Percentiles rank a stretch among this genome's conserved stretches.
Conservation (phyloP, 371 early-diverging fungal genomes). For the Phascolomyces articulosus region DNA sequence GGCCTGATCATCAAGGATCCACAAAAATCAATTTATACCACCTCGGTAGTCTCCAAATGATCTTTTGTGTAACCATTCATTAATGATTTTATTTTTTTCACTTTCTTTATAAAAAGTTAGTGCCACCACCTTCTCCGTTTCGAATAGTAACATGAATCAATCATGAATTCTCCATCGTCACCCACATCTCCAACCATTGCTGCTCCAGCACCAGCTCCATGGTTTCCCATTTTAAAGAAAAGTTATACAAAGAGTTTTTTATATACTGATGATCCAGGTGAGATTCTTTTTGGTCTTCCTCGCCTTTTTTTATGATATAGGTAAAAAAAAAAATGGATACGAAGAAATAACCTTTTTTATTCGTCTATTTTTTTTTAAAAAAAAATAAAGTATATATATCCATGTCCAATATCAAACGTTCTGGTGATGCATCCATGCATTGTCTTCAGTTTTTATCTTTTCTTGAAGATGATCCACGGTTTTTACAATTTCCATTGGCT, state of each 20-base stretch:
- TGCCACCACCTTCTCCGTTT: background rate
- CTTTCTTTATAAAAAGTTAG: background rate
- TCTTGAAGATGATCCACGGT: slow-evolving; percentile 57
- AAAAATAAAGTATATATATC: slow-evolving; percentile 42
- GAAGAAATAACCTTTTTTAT: background rate
- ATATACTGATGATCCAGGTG: slow-evolving; percentile 20
- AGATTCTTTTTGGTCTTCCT: background rate
- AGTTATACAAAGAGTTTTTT: slow-evolving; percentile 23
- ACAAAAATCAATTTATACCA: background rate
- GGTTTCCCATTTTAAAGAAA: slow-evolving; percentile 21
- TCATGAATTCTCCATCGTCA: slow-evolving; percentile 16
- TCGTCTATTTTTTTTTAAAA: no score
- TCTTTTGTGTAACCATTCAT: background rate
- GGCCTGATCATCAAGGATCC: no score
- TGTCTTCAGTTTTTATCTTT: slow-evolving; percentile 55
- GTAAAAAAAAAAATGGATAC: background rate
- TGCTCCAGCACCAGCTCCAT: slow-evolving; percentile 22
- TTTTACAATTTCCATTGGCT: slow-evolving; percentile 56
- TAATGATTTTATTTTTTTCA: background rate
- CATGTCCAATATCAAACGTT: slow-evolving; percentile 53
- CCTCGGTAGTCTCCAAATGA: no score
- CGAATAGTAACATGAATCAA: background rate
- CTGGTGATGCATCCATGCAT: slow-evolving; percentile 54
- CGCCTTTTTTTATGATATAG: no score
- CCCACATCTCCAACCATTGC: slow-evolving; percentile 21